Percentiles rank a stretch among this genome's conserved stretches.
These are phyloP conservation scores for Scleroderma citrinum DNA, from an alignment of 768 basidiomycete genomes.

Conservation along the genomic window DNA sequence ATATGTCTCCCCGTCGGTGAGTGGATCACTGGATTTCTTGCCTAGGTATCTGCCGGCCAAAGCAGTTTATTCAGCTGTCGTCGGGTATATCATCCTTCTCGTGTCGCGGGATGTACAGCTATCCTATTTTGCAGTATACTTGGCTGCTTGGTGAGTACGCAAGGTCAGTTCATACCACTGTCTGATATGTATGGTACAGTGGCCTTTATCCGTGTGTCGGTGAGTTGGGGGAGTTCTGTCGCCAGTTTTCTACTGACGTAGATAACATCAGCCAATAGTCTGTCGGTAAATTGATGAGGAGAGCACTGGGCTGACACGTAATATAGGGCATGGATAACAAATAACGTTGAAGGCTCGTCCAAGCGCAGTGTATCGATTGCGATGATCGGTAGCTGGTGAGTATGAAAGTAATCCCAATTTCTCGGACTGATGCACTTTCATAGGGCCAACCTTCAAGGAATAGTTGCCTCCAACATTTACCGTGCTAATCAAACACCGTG, in stretches of 20 bases:
- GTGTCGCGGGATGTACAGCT: conserved; percentile 54
- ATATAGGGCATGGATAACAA: conserved; percentile 49
- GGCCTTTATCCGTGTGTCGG: conserved; percentile 74
- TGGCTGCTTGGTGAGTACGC: conserved; percentile 55
- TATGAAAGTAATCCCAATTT: neutral
- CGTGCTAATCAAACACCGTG: conserved; percentile 60
- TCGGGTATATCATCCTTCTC: conserved; percentile 69
- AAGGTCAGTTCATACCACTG: neutral
- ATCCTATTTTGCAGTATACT: conserved; percentile 67
- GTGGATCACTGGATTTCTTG: neutral
- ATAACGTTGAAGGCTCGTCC: conserved; percentile 71
- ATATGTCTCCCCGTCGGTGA: conserved; percentile 23
- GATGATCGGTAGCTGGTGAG: conserved; percentile 63
- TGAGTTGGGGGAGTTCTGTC: conserved; percentile 29
- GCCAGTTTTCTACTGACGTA: neutral
- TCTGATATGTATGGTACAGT: conserved; percentile 24
- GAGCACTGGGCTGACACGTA: conserved; percentile 2
- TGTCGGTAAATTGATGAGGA: conserved; percentile 31
- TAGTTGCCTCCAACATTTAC: conserved; percentile 73
- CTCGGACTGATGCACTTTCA: neutral
- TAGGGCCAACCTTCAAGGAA: conserved; percentile 70
- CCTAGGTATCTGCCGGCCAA: neutral
- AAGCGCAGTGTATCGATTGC: conserved; percentile 68
- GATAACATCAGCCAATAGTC: conserved; percentile 46
- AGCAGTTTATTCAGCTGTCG: conserved; percentile 34